Base-by-base conservation (phyloP, 371 early-diverging fungal genomes). In the Hamiltosporidium tvaerminnensis region DNA sequence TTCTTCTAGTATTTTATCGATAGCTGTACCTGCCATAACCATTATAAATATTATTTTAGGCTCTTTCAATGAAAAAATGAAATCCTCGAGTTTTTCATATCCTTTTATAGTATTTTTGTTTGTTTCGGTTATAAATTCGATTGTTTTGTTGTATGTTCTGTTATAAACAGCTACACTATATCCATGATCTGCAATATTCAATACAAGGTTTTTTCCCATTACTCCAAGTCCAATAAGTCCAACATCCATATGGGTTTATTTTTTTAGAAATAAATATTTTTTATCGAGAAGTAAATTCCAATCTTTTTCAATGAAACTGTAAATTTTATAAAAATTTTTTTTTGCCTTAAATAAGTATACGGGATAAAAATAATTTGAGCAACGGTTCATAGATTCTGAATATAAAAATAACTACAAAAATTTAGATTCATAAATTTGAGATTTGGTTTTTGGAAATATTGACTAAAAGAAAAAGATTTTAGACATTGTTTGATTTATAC, bases 141-240 rank as follows among this genome's bases (percentile, higher is more conserved):
- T 87, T 60, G 93, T 93, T 82, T 95, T 96, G 70, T 82, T 78
- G 53, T 83, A 84, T 49, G 95, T 94, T 76, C 96, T 84, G 85
- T 96, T 96, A 84, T 84, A 95, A n/a, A 77, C 61, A 63, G 72
- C 38, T 53, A 84, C 82, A 5, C 63, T 75, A 81, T 83, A 92
- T 49, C 92, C 93, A 71, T 92, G 85, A 77, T 92, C 93, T 78
- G 87, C 86, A 84, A 95, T 87, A 85, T 96, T 96, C 59, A 93
- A 82, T 71, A 93, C 87, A 68, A 96, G 81, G 83, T 92, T 94
- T 81, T 91, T 91, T 71, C 96, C 95, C 94, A 44, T 44, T 9
- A 44, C 44, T 9, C 44, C 44, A 9, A 44, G 14, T 7, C 44
- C 44, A 44, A 44, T 44, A 7, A 44, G 14, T 44, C 44, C 44